phyloP scores from a whole-genome alignment of 2,329 filamentous ascomycete genomes.

The Diplodia scrobiculata region DNA sequence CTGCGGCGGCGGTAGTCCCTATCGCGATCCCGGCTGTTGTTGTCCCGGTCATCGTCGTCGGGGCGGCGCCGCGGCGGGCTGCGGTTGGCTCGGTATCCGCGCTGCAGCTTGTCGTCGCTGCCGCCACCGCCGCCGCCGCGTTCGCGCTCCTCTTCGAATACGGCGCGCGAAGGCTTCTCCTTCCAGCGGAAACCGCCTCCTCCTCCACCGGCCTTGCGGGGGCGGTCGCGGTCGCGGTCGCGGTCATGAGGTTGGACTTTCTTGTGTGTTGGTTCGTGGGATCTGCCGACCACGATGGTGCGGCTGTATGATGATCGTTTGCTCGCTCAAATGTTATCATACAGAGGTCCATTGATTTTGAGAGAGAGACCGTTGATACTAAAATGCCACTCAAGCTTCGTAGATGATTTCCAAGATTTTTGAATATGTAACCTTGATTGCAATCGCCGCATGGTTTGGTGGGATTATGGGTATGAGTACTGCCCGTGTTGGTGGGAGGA shows the following conservation, averaged over 20 bases:
- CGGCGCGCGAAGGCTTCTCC: conserved; percentile 46
- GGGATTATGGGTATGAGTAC: no score
- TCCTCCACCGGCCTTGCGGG: conserved; percentile 42
- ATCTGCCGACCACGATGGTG: no score
- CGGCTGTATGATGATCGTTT: no score
- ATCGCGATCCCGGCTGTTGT: conserved; percentile 41
- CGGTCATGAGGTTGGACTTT: conserved; percentile 26
- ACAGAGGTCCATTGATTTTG: no score
- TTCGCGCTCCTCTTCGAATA: conserved; percentile 33
- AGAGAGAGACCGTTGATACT: no score
- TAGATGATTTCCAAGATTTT: no score
- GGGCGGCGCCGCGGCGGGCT: conserved; percentile 48
- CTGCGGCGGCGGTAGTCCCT: conserved; percentile 29
- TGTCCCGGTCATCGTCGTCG: conserved; percentile 50
- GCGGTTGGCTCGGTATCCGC: conserved; percentile 36
- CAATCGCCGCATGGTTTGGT: no score
- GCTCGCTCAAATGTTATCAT: no score
- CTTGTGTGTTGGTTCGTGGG: no score
- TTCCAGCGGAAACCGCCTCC: conserved; percentile 62
- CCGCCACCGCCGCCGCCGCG: conserved; percentile 12
- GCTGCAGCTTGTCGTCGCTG: conserved; percentile 31
- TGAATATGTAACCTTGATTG: no score
- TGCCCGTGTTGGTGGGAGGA: no score
- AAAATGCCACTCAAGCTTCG: no score
- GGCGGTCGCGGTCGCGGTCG: conserved; percentile 34